Base-by-base conservation (phyloP, 495 filamentous ascomycete species). In the Bombardia bombarda region DNA sequence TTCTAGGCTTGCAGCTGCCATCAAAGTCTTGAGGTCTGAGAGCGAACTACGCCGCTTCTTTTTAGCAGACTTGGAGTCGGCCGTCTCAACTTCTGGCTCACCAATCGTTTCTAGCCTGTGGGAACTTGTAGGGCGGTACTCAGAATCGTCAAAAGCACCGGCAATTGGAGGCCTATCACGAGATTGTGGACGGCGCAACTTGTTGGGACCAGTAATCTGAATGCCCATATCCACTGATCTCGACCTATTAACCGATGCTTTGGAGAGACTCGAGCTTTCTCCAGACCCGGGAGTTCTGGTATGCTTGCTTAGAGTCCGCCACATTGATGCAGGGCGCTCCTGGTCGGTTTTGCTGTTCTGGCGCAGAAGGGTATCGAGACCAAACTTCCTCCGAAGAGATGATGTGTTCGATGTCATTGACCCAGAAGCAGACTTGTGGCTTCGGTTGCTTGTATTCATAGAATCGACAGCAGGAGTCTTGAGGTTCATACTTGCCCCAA, bases 11-110 rank as follows among this genome's bases (percentile, higher is more conserved):
- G 69, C 55, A 7, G 63, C 56, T 10, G 62, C 69, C 57, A 83
- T 76, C 4, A 74, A 67, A 32, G 68, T 70, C 55, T 86, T 84
- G 21, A 98, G 67, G 56, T 98, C 92, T 13, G 88, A 94, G 18
- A 98, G 64, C 18, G 90, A 96, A 61, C 89, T 95, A 51, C 92
- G 81, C 47, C 92, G 74, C 66, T 93, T 96, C 65, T 83, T 87
- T 51, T 80, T 73, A 56, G 72, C 45, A 25, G 68, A 53, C 43
- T 70, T 77, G 23, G 52, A 46, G n/a, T 57, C 48, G 0, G 51
- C 41, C 31, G 61, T 51, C 37, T 68, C 68, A 41, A 57, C 54
- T 10, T 72, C 66, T 18, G 71, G 72, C 43, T 70, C 69, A 10
- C 71, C 69, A 45, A 77, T 74, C 2, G 70, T 72, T 45, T 74